phyloP scores from a whole-genome alignment of 2,329 filamentous ascomycete species.

The Ophiostoma perfectum region DNA sequence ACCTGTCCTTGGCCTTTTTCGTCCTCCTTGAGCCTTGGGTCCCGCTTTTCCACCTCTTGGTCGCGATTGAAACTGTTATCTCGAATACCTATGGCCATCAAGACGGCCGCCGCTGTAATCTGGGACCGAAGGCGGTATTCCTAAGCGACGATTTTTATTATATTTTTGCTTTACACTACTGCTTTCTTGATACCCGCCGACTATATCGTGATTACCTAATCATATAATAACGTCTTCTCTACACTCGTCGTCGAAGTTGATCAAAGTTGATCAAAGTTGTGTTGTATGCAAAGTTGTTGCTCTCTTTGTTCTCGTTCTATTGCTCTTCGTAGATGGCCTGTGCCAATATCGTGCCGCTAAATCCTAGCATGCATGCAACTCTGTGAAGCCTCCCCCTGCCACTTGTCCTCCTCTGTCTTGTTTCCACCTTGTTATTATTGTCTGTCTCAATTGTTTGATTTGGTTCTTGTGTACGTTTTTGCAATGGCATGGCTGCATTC shows the following conservation, averaged over 20 bases:
- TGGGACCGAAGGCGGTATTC: neutral
- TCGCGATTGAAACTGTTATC: neutral
- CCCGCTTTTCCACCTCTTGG: neutral
- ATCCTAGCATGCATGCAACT: neutral
- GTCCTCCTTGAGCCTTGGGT: too few relatives aligned
- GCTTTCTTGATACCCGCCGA: neutral
- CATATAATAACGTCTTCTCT: too few relatives aligned
- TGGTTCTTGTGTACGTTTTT: too few relatives aligned
- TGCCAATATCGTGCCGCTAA: neutral
- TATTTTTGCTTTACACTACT: too few relatives aligned
- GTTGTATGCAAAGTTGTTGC: too few relatives aligned
- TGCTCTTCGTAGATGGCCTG: neutral
- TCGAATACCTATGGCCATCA: neutral
- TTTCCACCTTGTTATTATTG: neutral
- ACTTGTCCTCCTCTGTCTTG: neutral
- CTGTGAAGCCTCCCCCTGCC: neutral
- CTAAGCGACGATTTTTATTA: neutral
- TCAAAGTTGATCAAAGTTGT: too few relatives aligned
- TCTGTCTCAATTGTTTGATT: neutral
- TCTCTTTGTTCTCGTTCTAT: too few relatives aligned
- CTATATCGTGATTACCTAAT: too few relatives aligned
- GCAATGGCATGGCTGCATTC: neutral
- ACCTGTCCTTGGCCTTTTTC: too few relatives aligned
- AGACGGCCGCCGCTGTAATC: neutral
- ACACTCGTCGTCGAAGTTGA: too few relatives aligned